These are phyloP conservation scores for Beauveria varroae DNA, from an alignment of 2,329 filamentous ascomycete species.

Conservation along the genomic window DNA sequence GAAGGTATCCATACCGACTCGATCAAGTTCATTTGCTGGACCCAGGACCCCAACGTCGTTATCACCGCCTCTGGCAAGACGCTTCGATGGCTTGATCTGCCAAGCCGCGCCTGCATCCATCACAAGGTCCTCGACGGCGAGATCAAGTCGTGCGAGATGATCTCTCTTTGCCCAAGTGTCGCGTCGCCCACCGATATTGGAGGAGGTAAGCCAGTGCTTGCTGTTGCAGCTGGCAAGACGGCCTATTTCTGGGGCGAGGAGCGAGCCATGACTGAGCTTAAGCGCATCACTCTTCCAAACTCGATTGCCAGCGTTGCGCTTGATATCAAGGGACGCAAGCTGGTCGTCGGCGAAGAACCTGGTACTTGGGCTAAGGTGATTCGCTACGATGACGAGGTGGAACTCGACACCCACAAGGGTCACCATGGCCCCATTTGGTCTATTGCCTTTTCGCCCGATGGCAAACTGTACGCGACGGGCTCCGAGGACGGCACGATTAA, in stretches of 20 bases:
- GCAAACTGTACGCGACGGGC: slow-evolving; percentile 90
- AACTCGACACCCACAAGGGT: slow-evolving; percentile 89
- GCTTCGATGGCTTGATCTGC: slow-evolving; percentile 89
- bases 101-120: slow-evolving; percentile 65
- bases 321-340: slow-evolving; percentile 70
- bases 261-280: slow-evolving; percentile 63
- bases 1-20: slow-evolving; percentile 73
- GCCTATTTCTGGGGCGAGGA: slow-evolving; percentile 85
- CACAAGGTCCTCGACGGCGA: slow-evolving; percentile 74
- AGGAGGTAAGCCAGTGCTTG: slow-evolving; percentile 64
- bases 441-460: slow-evolving; percentile 87
- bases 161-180: slow-evolving; percentile 52
- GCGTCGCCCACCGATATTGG: slow-evolving; percentile 56
- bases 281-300: slow-evolving; percentile 71
- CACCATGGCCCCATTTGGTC: slow-evolving; percentile 98
- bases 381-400: slow-evolving; percentile 73
- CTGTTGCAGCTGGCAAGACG: slow-evolving; percentile 88
- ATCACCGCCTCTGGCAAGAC: slow-evolving; percentile 90
- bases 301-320: slow-evolving; percentile 87
- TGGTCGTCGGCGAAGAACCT: slow-evolving; percentile 83
- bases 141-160: slow-evolving; percentile 89
- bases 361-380: slow-evolving; percentile 98
- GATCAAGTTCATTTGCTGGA: slow-evolving; percentile 97
- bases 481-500: slow-evolving; percentile 98
- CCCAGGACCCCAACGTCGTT: slow-evolving; percentile 75